Conservation (phyloP, 2,329 filamentous ascomycete species). For the Ophiocordyceps camponoti-floridani region DNA sequence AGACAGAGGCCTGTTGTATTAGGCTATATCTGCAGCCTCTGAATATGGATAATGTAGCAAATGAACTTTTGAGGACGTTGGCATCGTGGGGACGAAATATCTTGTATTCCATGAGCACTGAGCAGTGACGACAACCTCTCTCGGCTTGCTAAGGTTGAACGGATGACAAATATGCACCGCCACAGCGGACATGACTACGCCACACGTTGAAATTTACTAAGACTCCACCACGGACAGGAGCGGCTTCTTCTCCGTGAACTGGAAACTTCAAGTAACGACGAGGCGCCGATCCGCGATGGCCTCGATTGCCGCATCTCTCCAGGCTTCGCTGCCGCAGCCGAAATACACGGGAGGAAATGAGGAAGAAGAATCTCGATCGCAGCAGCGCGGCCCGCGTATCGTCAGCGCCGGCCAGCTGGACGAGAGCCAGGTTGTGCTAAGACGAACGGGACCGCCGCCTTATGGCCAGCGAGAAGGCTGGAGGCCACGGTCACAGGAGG, state of each 20-base stretch:
- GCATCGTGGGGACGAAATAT: no score
- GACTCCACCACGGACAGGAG: neutral
- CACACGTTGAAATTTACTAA: constrained; percentile 5
- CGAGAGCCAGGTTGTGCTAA: constrained; percentile 69
- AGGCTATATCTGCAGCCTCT: neutral
- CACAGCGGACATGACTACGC: constrained; percentile 6
- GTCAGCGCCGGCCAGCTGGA: constrained; percentile 65
- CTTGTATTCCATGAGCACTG: no score
- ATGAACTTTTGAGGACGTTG: no score
- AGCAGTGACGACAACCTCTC: no score
- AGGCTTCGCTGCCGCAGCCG: constrained; percentile 69
- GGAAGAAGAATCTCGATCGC: constrained; percentile 51
- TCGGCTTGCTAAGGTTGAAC: no score
- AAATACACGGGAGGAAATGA: constrained; percentile 86
- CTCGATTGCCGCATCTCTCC: constrained; percentile 52
- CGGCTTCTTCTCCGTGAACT: no score
- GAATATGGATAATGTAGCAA: neutral
- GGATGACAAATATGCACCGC: constrained; percentile 4
- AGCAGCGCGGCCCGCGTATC: constrained; percentile 67
- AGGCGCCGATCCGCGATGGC: constrained; percentile 29
- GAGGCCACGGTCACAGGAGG: constrained; percentile 74
- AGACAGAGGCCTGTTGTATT: no score
- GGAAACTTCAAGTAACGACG: constrained; percentile 1
- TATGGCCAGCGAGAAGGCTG: constrained; percentile 81
- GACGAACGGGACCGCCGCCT: constrained; percentile 67